Percentiles rank a stretch among this genome's conserved stretches.
Conservation (phyloP, 768 basidiomycete species). For the Mycena sanguinolenta region DNA sequence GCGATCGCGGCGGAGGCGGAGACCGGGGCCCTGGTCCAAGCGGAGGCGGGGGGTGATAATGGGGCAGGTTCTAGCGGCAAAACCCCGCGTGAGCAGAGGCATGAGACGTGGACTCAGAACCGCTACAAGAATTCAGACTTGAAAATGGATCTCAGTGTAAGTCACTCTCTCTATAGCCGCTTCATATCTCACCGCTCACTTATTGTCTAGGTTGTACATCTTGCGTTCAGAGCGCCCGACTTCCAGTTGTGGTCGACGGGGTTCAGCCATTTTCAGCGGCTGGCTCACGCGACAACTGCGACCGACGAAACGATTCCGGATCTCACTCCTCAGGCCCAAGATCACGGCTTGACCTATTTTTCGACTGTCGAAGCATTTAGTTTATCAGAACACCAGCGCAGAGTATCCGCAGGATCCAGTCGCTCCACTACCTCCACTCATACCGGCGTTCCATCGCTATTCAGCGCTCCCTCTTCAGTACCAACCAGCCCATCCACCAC, state of each 20-base stretch:
- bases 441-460: slow-evolving; percentile 7
- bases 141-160: not conserved
- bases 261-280: slow-evolving; percentile 18
- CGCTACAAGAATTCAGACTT: not conserved
- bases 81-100: not conserved
- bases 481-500: slow-evolving; percentile 23
- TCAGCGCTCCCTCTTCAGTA: slow-evolving; percentile 15
- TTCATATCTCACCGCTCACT: not conserved
- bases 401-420: slow-evolving; percentile 17
- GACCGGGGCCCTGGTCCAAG: not conserved
- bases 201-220: slow-evolving; percentile 4
- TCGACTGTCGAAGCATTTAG: not conserved
- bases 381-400: slow-evolving; percentile 9
- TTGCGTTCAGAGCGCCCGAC: slow-evolving; percentile 13
- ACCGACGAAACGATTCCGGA: not conserved
- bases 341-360: not conserved
- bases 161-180: not conserved
- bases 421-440: slow-evolving; percentile 8
- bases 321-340: slow-evolving; percentile 4
- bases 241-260: slow-evolving; percentile 24
- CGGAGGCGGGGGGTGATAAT: not conserved
- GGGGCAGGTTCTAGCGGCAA: not conserved
- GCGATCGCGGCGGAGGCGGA: not conserved
- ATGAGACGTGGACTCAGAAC: not conserved
- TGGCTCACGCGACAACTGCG: not conserved